Conservation (phyloP, 345 rosid species). For the Populus euphratica region DNA sequence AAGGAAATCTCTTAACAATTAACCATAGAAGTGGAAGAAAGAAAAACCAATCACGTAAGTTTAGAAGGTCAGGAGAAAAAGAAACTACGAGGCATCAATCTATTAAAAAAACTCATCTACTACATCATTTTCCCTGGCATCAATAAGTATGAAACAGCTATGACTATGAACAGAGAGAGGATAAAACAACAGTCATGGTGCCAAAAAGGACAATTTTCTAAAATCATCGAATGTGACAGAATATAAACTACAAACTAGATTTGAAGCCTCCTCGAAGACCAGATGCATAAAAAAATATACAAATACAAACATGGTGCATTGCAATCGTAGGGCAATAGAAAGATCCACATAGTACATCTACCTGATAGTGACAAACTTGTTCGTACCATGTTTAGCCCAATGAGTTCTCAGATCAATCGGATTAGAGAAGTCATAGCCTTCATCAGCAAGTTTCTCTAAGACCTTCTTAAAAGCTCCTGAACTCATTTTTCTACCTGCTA, state of each 20-base stretch:
- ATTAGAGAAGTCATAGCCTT: slow-evolving; percentile 70
- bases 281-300: not conserved
- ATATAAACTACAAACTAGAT: not conserved
- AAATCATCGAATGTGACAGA: not conserved
- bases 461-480: slow-evolving; percentile 96
- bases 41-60: not conserved
- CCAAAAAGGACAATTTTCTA: not conserved
- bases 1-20: not conserved
- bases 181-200: not conserved
- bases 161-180: not conserved
- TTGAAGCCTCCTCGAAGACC: not conserved
- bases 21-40: not conserved
- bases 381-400: slow-evolving; percentile 99
- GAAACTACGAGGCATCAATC: not conserved
- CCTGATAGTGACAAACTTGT: slow-evolving; percentile 96
- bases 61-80: no score
- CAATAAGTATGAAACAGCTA: not conserved
- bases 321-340: not conserved
- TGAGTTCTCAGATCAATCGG: slow-evolving; percentile 82
- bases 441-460: slow-evolving; percentile 88
- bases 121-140: not conserved
- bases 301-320: no score
- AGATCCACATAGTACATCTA: slow-evolving; percentile 37
- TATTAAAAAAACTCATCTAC: not conserved
- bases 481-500: slow-evolving; percentile 97